phyloP scores from a whole-genome alignment of 2,329 filamentous ascomycete genomes.

The Stagonosporopsis cucurbitacearum region DNA sequence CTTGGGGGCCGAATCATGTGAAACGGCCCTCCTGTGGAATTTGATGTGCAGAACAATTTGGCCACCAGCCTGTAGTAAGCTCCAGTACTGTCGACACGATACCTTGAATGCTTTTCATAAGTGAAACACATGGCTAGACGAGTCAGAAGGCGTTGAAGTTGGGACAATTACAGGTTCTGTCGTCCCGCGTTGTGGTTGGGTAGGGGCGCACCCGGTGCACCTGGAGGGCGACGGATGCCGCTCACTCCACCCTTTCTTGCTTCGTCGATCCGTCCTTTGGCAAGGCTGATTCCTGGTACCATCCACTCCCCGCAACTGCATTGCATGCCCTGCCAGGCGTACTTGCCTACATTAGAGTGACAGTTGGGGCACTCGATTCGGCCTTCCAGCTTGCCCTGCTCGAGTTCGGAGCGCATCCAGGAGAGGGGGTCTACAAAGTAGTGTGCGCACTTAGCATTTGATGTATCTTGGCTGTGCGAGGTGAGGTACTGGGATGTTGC shows the following conservation, averaged over 20 bases:
- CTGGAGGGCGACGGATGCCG: constrained; percentile 46
- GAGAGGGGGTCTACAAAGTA: constrained; percentile 90
- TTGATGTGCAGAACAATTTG: not conserved
- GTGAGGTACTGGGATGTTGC: constrained; percentile 73
- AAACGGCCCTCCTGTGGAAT: constrained; percentile 1
- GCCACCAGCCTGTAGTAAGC: not conserved
- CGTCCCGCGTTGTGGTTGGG: constrained; percentile 1
- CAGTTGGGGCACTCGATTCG: constrained; percentile 88
- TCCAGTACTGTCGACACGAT: not conserved
- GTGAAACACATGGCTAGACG: not conserved
- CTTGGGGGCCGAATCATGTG: not conserved
- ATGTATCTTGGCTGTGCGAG: constrained; percentile 58
- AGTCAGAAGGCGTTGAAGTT: not conserved
- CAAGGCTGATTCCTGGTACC: constrained; percentile 85
- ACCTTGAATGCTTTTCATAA: not conserved
- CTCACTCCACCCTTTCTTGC: constrained; percentile 44
- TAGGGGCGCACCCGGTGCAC: constrained; percentile 16
- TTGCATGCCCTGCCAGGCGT: constrained; percentile 93
- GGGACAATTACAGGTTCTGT: constrained; percentile 10
- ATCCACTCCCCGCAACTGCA: constrained; percentile 93
- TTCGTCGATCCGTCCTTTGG: constrained; percentile 83
- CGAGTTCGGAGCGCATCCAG: constrained; percentile 92
- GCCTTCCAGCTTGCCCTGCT: constrained; percentile 81
- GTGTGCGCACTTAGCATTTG: constrained; percentile 69
- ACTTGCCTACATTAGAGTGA: constrained; percentile 83